These are phyloP conservation scores for Neurospora discreta DNA, from an alignment of 495 filamentous ascomycete species.

Conservation along the genomic window DNA sequence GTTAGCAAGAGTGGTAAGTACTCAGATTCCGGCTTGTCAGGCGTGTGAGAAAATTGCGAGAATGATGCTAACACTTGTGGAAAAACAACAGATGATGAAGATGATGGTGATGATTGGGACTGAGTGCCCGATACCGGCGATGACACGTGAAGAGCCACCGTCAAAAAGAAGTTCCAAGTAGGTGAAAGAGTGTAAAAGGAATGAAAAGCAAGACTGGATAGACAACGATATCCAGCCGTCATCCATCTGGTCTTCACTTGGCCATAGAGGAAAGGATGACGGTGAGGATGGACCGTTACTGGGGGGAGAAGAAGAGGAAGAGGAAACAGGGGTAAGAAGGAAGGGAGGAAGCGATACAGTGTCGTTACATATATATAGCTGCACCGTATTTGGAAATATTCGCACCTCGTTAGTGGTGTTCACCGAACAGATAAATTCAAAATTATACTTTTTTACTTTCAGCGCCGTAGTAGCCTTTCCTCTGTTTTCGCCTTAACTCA, in stretches of 20 bases:
- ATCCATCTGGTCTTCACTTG: neutral
- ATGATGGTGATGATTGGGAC: constrained; percentile 66
- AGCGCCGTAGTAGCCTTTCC: no score
- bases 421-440: neutral
- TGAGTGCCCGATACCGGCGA: neutral
- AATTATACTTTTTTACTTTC: no score
- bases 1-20: constrained; percentile 83
- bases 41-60: constrained; percentile 17
- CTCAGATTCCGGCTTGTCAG: neutral
- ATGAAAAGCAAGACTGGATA: neutral
- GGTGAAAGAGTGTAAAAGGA: neutral
- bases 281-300: no score
- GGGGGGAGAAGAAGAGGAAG: neutral
- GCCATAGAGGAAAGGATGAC: neutral
- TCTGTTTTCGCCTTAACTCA: no score
- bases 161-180: no score
- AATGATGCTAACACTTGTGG: neutral
- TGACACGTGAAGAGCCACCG: neutral
- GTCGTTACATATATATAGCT: neutral
- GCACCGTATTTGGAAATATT: neutral
- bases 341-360: neutral
- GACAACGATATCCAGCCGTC: neutral
- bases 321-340: no score
- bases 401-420: neutral
- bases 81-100: constrained; percentile 54